A percentile compares a stretch with the other conserved stretches of the same genome.
Conservation (phyloP, 2,329 filamentous ascomycete species). For the Sporothrix inflata region DNA sequence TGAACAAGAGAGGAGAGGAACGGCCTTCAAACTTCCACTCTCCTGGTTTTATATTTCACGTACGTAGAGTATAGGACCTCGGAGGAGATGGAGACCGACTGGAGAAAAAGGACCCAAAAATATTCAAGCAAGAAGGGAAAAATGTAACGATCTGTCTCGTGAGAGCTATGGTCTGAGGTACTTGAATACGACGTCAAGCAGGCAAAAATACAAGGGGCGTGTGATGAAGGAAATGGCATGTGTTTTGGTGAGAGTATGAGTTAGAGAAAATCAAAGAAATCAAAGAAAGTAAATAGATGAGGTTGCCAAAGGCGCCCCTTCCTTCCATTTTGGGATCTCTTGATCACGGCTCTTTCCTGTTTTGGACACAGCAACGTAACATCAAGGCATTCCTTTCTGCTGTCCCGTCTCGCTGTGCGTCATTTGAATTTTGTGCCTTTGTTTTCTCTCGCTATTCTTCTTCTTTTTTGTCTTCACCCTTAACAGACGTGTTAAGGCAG, state of each 20-base stretch:
- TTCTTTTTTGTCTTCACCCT: background rate
- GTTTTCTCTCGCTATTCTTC: no score
- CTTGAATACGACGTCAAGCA: background rate
- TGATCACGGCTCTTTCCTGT: constrained; percentile 20
- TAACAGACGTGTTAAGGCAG: background rate
- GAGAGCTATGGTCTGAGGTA: background rate
- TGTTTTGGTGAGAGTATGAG: no score
- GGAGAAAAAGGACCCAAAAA: background rate
- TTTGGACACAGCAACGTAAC: constrained; percentile 22
- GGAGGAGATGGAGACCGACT: background rate
- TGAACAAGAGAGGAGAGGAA: no score
- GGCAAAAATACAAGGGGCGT: background rate
- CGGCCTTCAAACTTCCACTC: no score
- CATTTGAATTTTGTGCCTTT: background rate
- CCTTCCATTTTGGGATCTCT: constrained; percentile 22
- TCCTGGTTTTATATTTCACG: background rate
- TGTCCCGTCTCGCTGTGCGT: background rate
- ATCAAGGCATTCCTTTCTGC: background rate
- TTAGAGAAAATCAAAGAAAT: background rate
- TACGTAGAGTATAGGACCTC: background rate
- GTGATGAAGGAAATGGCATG: background rate
- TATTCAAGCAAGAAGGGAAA: background rate
- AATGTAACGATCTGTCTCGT: background rate
- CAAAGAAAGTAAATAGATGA: constrained; percentile 1
- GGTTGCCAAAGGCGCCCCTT: background rate